Conservation (phyloP, 192 early-diverging fungal species). For the Umbelopsis vinacea region DNA sequence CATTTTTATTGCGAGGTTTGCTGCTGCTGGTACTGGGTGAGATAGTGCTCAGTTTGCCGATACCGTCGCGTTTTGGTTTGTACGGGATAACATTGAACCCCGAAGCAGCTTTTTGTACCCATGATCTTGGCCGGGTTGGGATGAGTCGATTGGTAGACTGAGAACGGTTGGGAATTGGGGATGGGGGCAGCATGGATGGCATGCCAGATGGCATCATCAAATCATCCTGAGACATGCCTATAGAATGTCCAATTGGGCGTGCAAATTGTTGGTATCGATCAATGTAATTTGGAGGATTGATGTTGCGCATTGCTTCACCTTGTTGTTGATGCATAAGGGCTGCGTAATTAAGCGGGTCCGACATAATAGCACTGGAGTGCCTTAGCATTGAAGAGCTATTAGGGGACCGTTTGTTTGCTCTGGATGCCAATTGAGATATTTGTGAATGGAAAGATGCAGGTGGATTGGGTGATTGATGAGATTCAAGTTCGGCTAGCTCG, state of each 20-base stretch:
- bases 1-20: neutral
- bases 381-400: neutral
- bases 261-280: slow-evolving; percentile 14
- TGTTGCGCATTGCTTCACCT: neutral
- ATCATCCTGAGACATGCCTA: slow-evolving; percentile 10
- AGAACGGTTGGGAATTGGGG: neutral
- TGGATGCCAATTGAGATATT: neutral
- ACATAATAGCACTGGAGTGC: slow-evolving; percentile 21
- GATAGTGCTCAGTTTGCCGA: neutral
- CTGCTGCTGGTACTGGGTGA: slow-evolving; percentile 4
- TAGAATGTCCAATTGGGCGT: slow-evolving; percentile 11
- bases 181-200: neutral
- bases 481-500: neutral
- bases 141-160: slow-evolving; percentile 9
- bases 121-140: slow-evolving; percentile 3
- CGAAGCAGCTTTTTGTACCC: neutral
- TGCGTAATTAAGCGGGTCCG: slow-evolving; percentile 10
- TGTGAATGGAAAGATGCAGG: neutral
- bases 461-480: neutral
- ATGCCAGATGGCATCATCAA: neutral
- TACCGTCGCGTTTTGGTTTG: slow-evolving; percentile 13
- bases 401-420: slow-evolving; percentile 1
- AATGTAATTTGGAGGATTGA: slow-evolving; percentile 12
- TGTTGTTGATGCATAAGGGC: slow-evolving; percentile 20
- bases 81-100: slow-evolving; percentile 14